phyloP scores from a whole-genome alignment of 2,329 filamentous ascomycete genomes.

The Dactylellina haptotyla region DNA sequence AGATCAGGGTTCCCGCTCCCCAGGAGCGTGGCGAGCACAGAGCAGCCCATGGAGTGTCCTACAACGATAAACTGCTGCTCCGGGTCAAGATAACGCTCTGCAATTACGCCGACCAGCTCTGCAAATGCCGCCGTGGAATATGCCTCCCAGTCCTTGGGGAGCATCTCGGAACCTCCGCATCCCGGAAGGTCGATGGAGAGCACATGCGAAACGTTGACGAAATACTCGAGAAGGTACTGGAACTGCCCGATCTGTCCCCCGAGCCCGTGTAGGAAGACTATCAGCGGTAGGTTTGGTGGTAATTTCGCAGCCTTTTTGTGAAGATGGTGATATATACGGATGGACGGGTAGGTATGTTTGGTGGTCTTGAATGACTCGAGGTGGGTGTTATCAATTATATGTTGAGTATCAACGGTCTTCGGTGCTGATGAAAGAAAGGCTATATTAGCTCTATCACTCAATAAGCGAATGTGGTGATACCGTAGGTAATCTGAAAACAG shows the following conservation, averaged over 20 bases:
- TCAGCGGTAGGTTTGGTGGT: conserved; percentile 78
- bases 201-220: conserved; percentile 84
- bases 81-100: conserved; percentile 73
- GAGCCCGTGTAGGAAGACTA: conserved; percentile 92
- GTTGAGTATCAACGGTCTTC: conserved; percentile 48
- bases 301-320: conserved; percentile 86
- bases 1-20: conserved; percentile 39
- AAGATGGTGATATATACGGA: conserved; percentile 83
- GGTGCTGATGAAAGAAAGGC: conserved; percentile 14
- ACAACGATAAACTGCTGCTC: conserved; percentile 80
- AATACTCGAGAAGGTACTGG: conserved; percentile 78
- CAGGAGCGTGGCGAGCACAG: conserved; percentile 71
- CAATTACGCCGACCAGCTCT: conserved; percentile 77
- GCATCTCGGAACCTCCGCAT: conserved; percentile 82
- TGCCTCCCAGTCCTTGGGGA: conserved; percentile 76
- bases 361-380: conserved; percentile 74
- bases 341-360: conserved; percentile 74
- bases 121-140: conserved; percentile 81
- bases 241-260: conserved; percentile 95
- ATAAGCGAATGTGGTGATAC: neutral
- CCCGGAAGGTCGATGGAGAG: conserved; percentile 90
- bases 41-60: conserved; percentile 90
- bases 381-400: conserved; percentile 48
- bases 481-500: neutral
- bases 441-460: conserved; percentile 12